Evolutionary conservation across 2,329 filamentous ascomycete species (phyloP).

Genomic region (Dactylellina leptospora): DNA sequence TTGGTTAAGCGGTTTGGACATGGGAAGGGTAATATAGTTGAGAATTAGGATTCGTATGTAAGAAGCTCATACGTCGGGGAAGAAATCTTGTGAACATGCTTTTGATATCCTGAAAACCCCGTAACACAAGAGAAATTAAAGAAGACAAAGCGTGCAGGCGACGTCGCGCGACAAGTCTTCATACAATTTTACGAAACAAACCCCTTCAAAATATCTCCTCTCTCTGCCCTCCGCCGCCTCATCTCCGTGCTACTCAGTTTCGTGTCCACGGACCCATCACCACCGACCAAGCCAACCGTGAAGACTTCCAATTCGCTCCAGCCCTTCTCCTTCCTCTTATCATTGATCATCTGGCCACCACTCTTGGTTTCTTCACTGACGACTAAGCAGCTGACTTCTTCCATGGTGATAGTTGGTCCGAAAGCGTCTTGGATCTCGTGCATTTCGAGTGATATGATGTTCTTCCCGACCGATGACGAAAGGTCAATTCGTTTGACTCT

Average conservation of each 20-base stretch:
- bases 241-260: slow-evolving; percentile 59
- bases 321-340: slow-evolving; percentile 77
- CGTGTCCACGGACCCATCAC: slow-evolving; percentile 64
- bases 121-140: too few relatives aligned
- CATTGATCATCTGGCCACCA: slow-evolving; percentile 85
- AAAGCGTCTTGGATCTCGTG: slow-evolving; percentile 87
- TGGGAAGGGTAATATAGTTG: too few relatives aligned
- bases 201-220: slow-evolving; percentile 34
- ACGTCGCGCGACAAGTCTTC: too few relatives aligned
- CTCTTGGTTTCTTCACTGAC: slow-evolving; percentile 87
- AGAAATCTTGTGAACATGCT: too few relatives aligned
- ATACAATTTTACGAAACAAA: slow-evolving; percentile 22
- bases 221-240: slow-evolving; percentile 50
- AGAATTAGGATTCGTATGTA: too few relatives aligned
- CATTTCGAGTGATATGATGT: slow-evolving; percentile 72
- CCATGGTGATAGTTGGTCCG: slow-evolving; percentile 86
- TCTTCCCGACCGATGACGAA: slow-evolving; percentile 18
- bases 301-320: slow-evolving; percentile 81
- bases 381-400: slow-evolving; percentile 79
- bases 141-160: too few relatives aligned
- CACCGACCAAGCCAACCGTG: slow-evolving; percentile 87
- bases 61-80: too few relatives aligned
- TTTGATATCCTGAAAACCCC: too few relatives aligned
- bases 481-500: slow-evolving; percentile 29
- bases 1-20: too few relatives aligned